These are phyloP conservation scores for Polysphondylium violaceum DNA, from an alignment of 78 protist species.

Conservation along the genomic window DNA sequence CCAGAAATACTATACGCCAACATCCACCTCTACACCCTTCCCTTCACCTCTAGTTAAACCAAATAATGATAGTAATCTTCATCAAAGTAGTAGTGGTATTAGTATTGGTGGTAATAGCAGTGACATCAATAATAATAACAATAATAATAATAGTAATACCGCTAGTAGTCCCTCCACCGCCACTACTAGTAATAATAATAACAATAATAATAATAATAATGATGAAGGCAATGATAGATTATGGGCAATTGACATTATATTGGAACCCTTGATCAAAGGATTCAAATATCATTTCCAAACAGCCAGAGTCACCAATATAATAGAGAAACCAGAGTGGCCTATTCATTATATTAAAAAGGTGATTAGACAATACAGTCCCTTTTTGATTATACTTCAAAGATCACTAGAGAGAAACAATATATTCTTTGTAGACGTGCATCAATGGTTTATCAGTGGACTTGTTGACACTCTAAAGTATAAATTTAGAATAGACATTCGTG, in stretches of 20 bases:
- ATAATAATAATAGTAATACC: not conserved
- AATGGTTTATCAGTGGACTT: constrained; percentile 53
- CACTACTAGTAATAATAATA: too few species aligned
- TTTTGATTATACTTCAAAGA: constrained; percentile 3
- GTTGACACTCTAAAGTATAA: constrained; percentile 23
- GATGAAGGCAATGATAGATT: not conserved
- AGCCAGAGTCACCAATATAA: constrained; percentile 38
- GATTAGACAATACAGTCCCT: constrained; percentile 23
- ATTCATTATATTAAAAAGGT: constrained; percentile 51
- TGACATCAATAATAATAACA: not conserved
- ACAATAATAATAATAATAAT: not conserved
- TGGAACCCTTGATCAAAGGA: constrained; percentile 52
- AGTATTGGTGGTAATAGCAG: not conserved
- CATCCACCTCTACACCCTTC: not conserved
- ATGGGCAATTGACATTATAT: constrained; percentile 49
- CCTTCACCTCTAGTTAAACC: not conserved
- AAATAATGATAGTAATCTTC: not conserved
- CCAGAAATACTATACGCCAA: constrained; percentile 31
- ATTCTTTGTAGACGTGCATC: constrained; percentile 30
- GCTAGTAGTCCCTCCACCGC: not conserved
- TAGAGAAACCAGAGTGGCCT: constrained; percentile 76
- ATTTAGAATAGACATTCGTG: constrained; percentile 22
- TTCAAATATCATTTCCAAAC: constrained; percentile 72
- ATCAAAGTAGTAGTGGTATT: not conserved
- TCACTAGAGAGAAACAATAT: not conserved